Evolutionary conservation across 331 rosid genomes (phyloP).

Genomic region (Pyrus hybrid): DNA sequence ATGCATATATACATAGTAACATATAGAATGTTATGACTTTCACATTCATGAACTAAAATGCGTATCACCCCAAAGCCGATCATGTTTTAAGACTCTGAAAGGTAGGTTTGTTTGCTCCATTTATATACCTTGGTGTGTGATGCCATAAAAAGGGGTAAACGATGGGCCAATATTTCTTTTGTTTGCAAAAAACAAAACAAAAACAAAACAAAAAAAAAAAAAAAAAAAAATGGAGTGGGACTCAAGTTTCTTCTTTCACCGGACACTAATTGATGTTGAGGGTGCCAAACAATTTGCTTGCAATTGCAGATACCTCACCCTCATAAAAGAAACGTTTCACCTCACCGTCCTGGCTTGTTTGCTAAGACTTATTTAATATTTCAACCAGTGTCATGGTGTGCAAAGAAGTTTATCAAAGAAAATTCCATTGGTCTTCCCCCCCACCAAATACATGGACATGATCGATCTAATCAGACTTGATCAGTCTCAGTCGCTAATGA

Average conservation of each 20-base stretch:
- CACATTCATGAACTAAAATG: neutral
- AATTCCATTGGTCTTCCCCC: conserved; percentile 13
- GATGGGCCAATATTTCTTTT: neutral
- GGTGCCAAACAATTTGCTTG: conserved; percentile 56
- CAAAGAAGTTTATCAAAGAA: neutral
- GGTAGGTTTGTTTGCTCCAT: neutral
- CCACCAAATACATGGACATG: neutral
- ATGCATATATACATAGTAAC: neutral
- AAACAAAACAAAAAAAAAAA: neutral
- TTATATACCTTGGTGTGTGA: neutral
- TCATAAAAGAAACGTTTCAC: conserved; percentile 29
- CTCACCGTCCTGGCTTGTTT: conserved; percentile 61
- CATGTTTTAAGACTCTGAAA: no score
- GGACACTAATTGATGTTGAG: conserved; percentile 47
- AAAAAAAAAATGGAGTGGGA: conserved; percentile 40
- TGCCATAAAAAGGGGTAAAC: neutral
- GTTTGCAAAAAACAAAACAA: neutral
- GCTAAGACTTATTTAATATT: conserved; percentile 24
- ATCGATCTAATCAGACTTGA: neutral
- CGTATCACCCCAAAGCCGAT: neutral
- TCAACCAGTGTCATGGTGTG: neutral
- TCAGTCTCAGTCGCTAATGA: neutral
- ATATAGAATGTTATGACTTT: neutral
- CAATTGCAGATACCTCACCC: conserved; percentile 34
- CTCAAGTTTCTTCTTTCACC: conserved; percentile 51